Percentiles rank a stretch among this genome's conserved stretches.
Conservation (phyloP, 2,329 filamentous ascomycete species). For the Cordyceps fumosorosea region DNA sequence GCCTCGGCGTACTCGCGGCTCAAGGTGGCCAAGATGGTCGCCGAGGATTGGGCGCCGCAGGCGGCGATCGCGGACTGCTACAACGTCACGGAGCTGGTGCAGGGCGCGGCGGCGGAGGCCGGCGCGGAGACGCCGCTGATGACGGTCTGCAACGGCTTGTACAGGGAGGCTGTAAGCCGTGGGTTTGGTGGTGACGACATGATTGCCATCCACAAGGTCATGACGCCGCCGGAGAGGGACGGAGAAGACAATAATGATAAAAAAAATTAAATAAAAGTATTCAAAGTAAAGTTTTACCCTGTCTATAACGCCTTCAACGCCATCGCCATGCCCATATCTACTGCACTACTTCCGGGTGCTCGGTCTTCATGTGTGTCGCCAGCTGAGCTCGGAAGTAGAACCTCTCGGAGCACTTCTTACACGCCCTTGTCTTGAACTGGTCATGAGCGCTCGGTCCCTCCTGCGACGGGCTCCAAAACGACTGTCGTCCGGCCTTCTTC, state of each 20-base stretch:
- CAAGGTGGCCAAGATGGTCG: slow-evolving; percentile 25
- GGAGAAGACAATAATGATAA: neutral
- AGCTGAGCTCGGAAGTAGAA: slow-evolving; percentile 4
- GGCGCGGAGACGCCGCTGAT: slow-evolving; percentile 19
- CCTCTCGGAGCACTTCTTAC: slow-evolving; percentile 1
- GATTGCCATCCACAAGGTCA: slow-evolving; percentile 21
- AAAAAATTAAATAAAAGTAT: neutral
- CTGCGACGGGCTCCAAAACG: neutral
- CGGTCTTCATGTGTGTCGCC: slow-evolving; percentile 2
- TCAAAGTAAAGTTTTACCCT: neutral
- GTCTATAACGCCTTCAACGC: neutral
- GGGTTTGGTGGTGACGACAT: slow-evolving; percentile 23
- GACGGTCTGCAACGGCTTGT: slow-evolving; percentile 18
- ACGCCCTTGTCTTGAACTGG: slow-evolving; percentile 8
- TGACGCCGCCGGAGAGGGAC: neutral
- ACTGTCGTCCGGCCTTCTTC: neutral
- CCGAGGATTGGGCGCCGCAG: slow-evolving; percentile 25
- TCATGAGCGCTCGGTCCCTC: neutral
- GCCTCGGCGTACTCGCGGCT: slow-evolving; percentile 24
- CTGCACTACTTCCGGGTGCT: slow-evolving; percentile 2
- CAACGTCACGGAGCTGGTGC: slow-evolving; percentile 24
- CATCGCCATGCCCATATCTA: neutral
- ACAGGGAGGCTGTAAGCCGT: slow-evolving; percentile 18
- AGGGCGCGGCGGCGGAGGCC: slow-evolving; percentile 17
- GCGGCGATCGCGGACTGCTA: slow-evolving; percentile 25